These are phyloP conservation scores for Penicillium sp. DNA, from an alignment of 2,329 filamentous ascomycete species.

Conservation along the genomic window DNA sequence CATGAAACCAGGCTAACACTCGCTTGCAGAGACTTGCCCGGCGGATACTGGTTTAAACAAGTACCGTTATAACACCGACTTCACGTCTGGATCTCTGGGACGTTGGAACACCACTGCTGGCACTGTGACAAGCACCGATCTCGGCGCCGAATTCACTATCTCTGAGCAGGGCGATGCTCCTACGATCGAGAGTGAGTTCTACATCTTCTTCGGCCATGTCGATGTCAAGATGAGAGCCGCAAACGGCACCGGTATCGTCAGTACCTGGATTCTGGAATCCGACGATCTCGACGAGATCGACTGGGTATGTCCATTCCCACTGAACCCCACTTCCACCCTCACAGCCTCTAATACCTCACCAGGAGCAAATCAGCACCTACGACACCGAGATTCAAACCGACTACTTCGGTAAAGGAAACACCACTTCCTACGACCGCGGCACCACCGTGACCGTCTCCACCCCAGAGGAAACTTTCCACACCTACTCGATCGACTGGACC, in stretches of 20 bases:
- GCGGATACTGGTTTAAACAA: slow-evolving; percentile 68
- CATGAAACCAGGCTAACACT: neutral
- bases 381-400: slow-evolving; percentile 68
- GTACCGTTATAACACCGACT: slow-evolving; percentile 34
- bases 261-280: slow-evolving; percentile 84
- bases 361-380: slow-evolving; percentile 44
- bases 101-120: slow-evolving; percentile 69
- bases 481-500: slow-evolving; percentile 65
- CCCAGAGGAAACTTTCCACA: slow-evolving; percentile 55
- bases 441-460: slow-evolving; percentile 69
- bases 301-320: slow-evolving; percentile 71
- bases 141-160: slow-evolving; percentile 83
- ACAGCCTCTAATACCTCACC: neutral
- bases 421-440: slow-evolving; percentile 76
- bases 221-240: slow-evolving; percentile 84
- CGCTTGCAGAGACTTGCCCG: slow-evolving; percentile 58
- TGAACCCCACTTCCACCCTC: neutral
- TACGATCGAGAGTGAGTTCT: slow-evolving; percentile 84
- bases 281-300: slow-evolving; percentile 95
- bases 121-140: slow-evolving; percentile 62
- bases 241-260: slow-evolving; percentile 87
- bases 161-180: slow-evolving; percentile 77
- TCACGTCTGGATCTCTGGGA: slow-evolving; percentile 54
- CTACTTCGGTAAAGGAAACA: slow-evolving; percentile 94
- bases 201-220: slow-evolving; percentile 97